Conservation (phyloP, 208 protist genomes). For the Tritrichomonas musculus region DNA sequence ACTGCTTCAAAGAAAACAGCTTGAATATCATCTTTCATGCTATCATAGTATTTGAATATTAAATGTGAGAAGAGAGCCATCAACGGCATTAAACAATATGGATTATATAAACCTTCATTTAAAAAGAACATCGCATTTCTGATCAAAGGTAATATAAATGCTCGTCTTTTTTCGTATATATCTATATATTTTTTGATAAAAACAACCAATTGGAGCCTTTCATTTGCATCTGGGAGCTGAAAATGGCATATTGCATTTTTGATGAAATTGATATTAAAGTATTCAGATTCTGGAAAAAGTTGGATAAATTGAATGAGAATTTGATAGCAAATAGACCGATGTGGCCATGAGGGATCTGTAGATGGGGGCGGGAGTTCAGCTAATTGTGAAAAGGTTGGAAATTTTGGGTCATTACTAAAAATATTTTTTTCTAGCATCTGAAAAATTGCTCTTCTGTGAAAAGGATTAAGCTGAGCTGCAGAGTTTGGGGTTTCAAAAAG, state of each 20-base stretch:
- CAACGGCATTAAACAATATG: neutral
- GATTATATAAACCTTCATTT: neutral
- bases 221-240: neutral
- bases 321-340: neutral
- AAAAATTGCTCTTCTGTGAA: no score
- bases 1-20: no score
- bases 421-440: no score
- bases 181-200: neutral
- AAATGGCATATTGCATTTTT: neutral
- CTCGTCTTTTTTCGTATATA: neutral
- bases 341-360: neutral
- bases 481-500: no score
- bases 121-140: neutral
- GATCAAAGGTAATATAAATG: neutral
- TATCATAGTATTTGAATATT: neutral
- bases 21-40: no score
- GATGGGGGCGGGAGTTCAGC: neutral
- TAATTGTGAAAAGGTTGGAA: no score
- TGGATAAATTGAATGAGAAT: neutral
- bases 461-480: no score
- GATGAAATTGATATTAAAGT: neutral
- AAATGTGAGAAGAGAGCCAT: neutral
- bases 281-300: neutral
- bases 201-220: neutral
- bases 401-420: no score